These are phyloP conservation scores for Plasmodium falciparum DNA, from an alignment of 169 alveolate species.

Conservation along the genomic window DNA sequence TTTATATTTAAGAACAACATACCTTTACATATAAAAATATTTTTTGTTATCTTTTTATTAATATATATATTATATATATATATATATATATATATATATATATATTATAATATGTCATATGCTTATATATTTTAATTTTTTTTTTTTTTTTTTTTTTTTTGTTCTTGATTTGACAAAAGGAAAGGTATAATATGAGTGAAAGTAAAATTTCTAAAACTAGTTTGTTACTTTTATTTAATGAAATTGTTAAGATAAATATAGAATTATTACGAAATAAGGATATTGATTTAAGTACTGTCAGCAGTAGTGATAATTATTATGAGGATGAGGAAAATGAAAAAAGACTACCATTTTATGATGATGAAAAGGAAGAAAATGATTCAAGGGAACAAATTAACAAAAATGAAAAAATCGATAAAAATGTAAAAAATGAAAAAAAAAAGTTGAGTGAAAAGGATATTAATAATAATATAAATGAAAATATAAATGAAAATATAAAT, in stretches of 20 bases:
- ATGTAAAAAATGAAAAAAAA: neutral
- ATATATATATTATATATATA: too few relatives aligned
- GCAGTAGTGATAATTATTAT: neutral
- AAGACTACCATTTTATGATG: constrained; percentile 5
- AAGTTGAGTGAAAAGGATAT: neutral
- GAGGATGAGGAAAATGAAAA: constrained; percentile 8
- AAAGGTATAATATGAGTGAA: constrained; percentile 33
- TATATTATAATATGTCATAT: too few relatives aligned
- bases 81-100: too few relatives aligned
- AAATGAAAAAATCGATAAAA: neutral
- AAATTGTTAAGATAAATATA: constrained; percentile 46
- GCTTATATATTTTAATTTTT: too few relatives aligned
- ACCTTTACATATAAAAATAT: too few relatives aligned
- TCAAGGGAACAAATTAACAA: neutral
- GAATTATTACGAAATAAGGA: constrained; percentile 21
- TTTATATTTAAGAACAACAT: too few relatives aligned
- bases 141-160: too few relatives aligned
- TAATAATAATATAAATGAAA: neutral
- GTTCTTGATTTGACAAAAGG: neutral
- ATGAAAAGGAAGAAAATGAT: neutral
- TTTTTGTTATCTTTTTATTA: too few relatives aligned
- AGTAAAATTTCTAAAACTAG: constrained; percentile 36
- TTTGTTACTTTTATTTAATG: constrained; percentile 47
- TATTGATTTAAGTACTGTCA: constrained; percentile 13
- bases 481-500: neutral